A percentile compares a stretch with the other conserved stretches of the same genome.
Conservation (phyloP, 345 rosid genomes). For the Eucalyptus curtisii region DNA sequence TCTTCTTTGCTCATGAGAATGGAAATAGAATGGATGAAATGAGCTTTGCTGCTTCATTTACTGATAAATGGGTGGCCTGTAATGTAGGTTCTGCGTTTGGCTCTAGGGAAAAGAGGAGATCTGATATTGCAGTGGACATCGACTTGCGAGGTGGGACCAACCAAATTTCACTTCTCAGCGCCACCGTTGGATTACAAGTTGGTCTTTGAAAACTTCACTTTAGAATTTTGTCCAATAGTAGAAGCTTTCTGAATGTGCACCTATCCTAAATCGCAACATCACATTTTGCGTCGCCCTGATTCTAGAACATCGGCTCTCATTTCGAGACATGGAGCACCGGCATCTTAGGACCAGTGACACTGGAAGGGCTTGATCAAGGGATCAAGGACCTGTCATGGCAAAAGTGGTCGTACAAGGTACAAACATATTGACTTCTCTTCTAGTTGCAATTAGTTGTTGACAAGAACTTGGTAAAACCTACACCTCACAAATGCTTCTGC, state of each 20-base stretch:
- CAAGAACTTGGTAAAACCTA: not conserved
- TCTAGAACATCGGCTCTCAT: slow-evolving; percentile 60
- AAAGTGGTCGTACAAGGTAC: slow-evolving; percentile 84
- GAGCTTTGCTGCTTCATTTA: not conserved
- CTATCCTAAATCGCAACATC: not conserved
- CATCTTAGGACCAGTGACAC: slow-evolving; percentile 52
- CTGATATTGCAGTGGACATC: not conserved
- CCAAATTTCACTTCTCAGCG: slow-evolving; percentile 22
- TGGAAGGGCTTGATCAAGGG: slow-evolving; percentile 59
- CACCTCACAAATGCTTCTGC: not conserved
- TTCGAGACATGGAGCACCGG: slow-evolving; percentile 70
- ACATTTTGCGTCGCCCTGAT: not conserved
- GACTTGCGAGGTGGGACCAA: slow-evolving; percentile 13
- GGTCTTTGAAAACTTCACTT: not conserved
- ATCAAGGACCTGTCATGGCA: slow-evolving; percentile 57
- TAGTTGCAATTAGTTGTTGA: not conserved
- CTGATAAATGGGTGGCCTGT: not conserved
- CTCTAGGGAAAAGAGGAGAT: slow-evolving; percentile 19
- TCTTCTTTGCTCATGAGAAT: not conserved
- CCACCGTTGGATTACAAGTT: slow-evolving; percentile 25
- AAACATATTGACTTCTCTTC: not conserved
- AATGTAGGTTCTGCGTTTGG: slow-evolving; percentile 65
- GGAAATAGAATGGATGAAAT: not conserved
- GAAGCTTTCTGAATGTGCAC: not conserved
- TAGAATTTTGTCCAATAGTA: not conserved